Conservation (phyloP, 768 basidiomycete species). For the Paxillus rubicundulus region DNA sequence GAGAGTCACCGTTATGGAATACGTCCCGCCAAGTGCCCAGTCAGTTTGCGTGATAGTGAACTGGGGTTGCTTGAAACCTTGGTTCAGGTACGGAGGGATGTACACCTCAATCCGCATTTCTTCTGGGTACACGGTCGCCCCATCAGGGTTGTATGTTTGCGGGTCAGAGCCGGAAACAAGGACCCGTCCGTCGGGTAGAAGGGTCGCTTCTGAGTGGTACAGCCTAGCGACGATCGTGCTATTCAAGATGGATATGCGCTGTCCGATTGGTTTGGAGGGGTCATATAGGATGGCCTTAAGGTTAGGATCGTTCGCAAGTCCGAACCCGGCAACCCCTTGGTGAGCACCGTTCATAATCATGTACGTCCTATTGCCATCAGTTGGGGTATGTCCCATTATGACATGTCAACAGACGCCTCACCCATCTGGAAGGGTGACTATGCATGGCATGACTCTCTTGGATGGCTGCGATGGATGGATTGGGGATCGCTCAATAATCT, state of each 20-base stretch:
- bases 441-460: slow-evolving; percentile 73
- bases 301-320: slow-evolving; percentile 63
- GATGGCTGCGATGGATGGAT: slow-evolving; percentile 46
- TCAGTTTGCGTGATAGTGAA: slow-evolving; percentile 59
- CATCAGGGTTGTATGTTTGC: slow-evolving; percentile 43
- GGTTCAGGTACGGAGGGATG: slow-evolving; percentile 79
- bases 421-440: slow-evolving; percentile 58
- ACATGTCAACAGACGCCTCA: slow-evolving; percentile 2
- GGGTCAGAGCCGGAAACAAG: slow-evolving; percentile 78
- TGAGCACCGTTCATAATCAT: slow-evolving; percentile 75
- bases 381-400: neutral
- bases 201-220: slow-evolving; percentile 76
- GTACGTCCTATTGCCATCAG: slow-evolving; percentile 54
- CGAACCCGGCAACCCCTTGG: slow-evolving; percentile 72
- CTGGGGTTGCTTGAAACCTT: slow-evolving; percentile 58
- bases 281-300: slow-evolving; percentile 67
- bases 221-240: slow-evolving; percentile 70
- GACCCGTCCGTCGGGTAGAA: slow-evolving; percentile 73
- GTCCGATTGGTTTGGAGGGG: slow-evolving; percentile 53
- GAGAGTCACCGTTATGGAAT: slow-evolving; percentile 48
- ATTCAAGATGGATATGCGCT: slow-evolving; percentile 64
- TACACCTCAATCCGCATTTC: slow-evolving; percentile 82
- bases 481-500: neutral
- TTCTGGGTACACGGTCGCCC: slow-evolving; percentile 54
- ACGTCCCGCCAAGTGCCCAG: slow-evolving; percentile 57